Evolutionary conservation across 108 stramenopile genomes (phyloP), one percentile per base, ranked within the genome.

Genomic region (Nitzschia palea): DNA sequence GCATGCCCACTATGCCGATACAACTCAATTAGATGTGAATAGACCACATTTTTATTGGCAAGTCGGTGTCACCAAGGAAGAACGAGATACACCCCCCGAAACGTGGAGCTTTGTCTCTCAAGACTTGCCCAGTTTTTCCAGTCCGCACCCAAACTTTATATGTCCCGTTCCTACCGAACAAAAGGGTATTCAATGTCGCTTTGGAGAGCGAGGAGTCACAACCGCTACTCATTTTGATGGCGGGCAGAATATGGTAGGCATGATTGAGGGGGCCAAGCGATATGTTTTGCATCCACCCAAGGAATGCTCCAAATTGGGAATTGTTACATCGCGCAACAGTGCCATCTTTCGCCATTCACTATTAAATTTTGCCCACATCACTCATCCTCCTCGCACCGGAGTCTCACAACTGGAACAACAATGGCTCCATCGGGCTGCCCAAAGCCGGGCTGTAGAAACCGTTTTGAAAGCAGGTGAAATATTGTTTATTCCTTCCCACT

Each of bases 191-290:
- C 90, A 92, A 60, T 92, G 87, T 58, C 75, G 87, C 10, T 83
- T 91, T 74, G 86, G 84, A 44, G 74, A 85, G 64, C 78, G 87
- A 18, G 94, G 94, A 31, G 80, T 92, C 29, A 90, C 90, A 55
- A 86, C 94, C 40, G 95, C 92, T 53, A 78, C 77, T 18, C 95
- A 96, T 71, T 95, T 86, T 69, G 95, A 96, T 76, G 86, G 68
- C 9, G 94, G 94, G 0, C 65, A 82, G 31, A 96, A 96, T 43
- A 91, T 95, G 83, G 74, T 96, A 17, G 82, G 85, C 12, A 96
- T 96, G 92, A 79, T 96, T 12, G 74, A 67, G 12, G 95, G 95
- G 18, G 88, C 86, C 5, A 96, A 95, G 65, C 85, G 95, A n/a
- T 96, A 96, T 62, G 77, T 96, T 15, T 28, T 96, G 25, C 74